Evolutionary conservation across 176 grass and related monocot genomes (phyloP), one percentile per base, ranked within the genome.

Genomic region (Dactylis glomerata): DNA sequence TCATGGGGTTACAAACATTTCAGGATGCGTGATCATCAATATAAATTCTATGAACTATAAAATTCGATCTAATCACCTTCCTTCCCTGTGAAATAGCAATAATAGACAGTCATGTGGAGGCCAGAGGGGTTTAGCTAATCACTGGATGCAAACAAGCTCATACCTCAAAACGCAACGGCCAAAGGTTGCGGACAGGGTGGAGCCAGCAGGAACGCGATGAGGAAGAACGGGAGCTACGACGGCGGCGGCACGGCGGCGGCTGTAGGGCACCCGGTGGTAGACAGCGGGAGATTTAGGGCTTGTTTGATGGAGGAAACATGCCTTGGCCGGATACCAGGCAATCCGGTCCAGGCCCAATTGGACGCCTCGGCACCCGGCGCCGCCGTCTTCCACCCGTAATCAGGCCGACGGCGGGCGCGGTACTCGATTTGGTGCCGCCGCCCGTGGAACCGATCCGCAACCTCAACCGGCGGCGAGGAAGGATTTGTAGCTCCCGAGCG

Each of bases 11-110:
- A 3, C 52, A 78, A 24, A 66, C 28, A 50, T 22, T 16, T 63
- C 73, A 78, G 38, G 63, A 81, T 82, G 55, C 11, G 8, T 6
- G 26, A 19, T 46, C 69, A 3, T 30, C 70, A 73, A 19, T 31
- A 32, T 1, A 50, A 32, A 74, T 6, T 19, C 3, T 52, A 84
- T 55, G 22, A 58, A 61, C 16, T 19, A 27, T 26, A 76, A 41
- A 65, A 65, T 36, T 62, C n/a, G 16, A 84, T 57, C 3, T 69
- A 69, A 69, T 16, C 50, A 49, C 81, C 31, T 77, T 83, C 17
- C 42, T 86, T 88, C 32, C 79, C 88, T 90, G 75, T 24, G 79
- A 47, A 31, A 80, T 34, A 12, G 12, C 30, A 76, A 10, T 46
- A 30, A 70, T 30, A 58, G n/a, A 42, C 73, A 81, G 76, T 26